Evolutionary conservation across 75 land plant genomes (phyloP).

Genomic region (Ceratopteris richardii): DNA sequence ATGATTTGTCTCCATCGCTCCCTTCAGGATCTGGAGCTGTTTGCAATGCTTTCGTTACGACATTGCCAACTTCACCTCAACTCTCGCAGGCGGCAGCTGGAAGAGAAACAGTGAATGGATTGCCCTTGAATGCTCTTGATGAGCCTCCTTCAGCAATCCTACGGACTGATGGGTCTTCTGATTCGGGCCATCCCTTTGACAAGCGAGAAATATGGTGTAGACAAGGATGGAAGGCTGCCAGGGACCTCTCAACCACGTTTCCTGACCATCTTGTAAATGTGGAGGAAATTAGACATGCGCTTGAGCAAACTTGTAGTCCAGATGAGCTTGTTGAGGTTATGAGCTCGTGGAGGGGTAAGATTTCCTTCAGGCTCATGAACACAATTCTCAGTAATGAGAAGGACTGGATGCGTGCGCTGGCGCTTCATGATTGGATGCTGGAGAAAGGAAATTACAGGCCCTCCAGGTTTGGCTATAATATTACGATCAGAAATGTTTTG

Average conservation of each 20-base stretch:
- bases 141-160: too few relatives aligned
- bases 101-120: too few relatives aligned
- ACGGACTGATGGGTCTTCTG: too few relatives aligned
- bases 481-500: conserved; percentile 64
- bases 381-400: conserved; percentile 55
- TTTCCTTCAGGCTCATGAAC: conserved; percentile 78
- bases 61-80: too few relatives aligned
- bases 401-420: conserved; percentile 81
- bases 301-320: conserved; percentile 25
- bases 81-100: too few relatives aligned
- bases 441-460: conserved; percentile 56
- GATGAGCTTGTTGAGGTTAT: conserved; percentile 48
- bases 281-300: conserved; percentile 37
- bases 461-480: conserved; percentile 77
- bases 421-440: conserved; percentile 97
- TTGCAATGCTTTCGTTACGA: too few relatives aligned
- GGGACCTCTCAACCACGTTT: not conserved
- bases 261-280: conserved; percentile 60
- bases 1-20: too few relatives aligned
- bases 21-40: too few relatives aligned
- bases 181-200: too few relatives aligned
- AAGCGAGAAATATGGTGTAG: too few relatives aligned
- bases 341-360: conserved; percentile 38
- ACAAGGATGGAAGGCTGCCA: too few relatives aligned
- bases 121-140: too few relatives aligned